These are phyloP conservation scores for Hypoxylon lienhwacheense DNA, from an alignment of 495 filamentous ascomycete genomes.

Conservation along the genomic window DNA sequence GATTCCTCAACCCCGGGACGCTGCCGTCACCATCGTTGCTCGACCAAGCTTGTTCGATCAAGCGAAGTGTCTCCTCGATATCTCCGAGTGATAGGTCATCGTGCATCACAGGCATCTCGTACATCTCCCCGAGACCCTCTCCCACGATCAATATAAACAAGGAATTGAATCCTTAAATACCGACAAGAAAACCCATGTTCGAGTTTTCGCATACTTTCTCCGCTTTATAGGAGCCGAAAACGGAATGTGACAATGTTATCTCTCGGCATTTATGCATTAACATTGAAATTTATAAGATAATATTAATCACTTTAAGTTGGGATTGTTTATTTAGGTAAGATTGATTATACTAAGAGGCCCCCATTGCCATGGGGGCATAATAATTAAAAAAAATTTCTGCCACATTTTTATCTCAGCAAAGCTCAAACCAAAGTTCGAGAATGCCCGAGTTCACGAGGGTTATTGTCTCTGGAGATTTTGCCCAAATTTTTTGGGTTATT, in stretches of 20 bases:
- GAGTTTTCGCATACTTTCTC: constrained; percentile 11
- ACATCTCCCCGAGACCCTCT: background rate
- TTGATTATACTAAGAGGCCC: too few relatives aligned
- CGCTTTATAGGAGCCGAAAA: constrained; percentile 23
- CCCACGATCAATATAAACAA: background rate
- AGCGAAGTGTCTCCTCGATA: constrained; percentile 7
- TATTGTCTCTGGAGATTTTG: too few relatives aligned
- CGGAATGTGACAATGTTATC: constrained; percentile 29
- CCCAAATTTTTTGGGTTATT: too few relatives aligned
- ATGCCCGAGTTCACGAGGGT: too few relatives aligned
- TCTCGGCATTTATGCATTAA: too few relatives aligned
- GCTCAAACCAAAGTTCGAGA: too few relatives aligned
- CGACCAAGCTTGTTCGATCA: constrained; percentile 19
- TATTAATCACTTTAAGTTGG: too few relatives aligned
- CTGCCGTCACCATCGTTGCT: constrained; percentile 4
- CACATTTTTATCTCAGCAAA: too few relatives aligned
- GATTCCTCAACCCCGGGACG: constrained; percentile 5
- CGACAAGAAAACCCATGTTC: constrained; percentile 3
- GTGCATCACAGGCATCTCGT: background rate
- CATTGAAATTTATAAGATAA: too few relatives aligned
- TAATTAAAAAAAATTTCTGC: too few relatives aligned
- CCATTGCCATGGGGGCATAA: too few relatives aligned
- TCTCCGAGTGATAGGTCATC: constrained; percentile 22
- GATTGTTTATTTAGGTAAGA: too few relatives aligned
- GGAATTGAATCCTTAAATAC: constrained; percentile 2